Evolutionary conservation across 192 early-diverging fungal genomes (phyloP), one percentile per base, ranked within the genome.

Genomic region (Podila verticillata): DNA sequence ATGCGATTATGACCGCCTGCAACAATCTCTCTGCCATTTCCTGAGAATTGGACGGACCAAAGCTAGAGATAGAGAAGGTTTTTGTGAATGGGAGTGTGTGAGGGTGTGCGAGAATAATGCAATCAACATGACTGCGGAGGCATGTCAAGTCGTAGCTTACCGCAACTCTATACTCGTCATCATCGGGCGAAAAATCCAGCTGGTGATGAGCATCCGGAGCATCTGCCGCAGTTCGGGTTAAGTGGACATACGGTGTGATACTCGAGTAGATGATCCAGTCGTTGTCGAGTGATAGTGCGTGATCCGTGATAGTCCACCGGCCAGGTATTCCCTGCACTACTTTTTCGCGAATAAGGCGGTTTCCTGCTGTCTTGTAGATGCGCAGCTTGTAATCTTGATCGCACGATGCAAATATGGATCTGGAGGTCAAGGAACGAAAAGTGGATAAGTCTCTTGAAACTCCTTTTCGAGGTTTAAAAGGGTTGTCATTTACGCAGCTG

Each of bases 241-340:
- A 34, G 74, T 88, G 82, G n/a, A 92, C 89, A 63, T 77, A 65
- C 4, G 87, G 88, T 17, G 85, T 87, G 35, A 93, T 87, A 63
- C 88, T 90, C 10, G 84, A 83, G 70, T 93, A 92, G 31, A 89
- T 84, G 17, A 93, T 61, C 71, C 83, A 86, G 44, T 84, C 65
- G 35, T 79, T 83, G 39, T 87, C 74, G 5, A 82, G 56, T 22
- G 85, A 87, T 9, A 87, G 51, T 65, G 73, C 83, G 44, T 84
- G 74, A 59, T 84, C 85, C 4, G 92, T 93, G 31, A 91, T 90
- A 2, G 92, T 93, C 92, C 92, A 92, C 48, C 73, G 84, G 15
- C 92, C 92, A 30, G 62, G 34, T 1, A 74, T 72, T 8, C 82
- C 85, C 20, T 80, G 71, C 17, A 92, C 85, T 20, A 74, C 61